Percentiles rank a stretch among this genome's conserved stretches.
Evolutionary conservation across 257 asterid species (phyloP).

Genomic region (Solanum microdontum): DNA sequence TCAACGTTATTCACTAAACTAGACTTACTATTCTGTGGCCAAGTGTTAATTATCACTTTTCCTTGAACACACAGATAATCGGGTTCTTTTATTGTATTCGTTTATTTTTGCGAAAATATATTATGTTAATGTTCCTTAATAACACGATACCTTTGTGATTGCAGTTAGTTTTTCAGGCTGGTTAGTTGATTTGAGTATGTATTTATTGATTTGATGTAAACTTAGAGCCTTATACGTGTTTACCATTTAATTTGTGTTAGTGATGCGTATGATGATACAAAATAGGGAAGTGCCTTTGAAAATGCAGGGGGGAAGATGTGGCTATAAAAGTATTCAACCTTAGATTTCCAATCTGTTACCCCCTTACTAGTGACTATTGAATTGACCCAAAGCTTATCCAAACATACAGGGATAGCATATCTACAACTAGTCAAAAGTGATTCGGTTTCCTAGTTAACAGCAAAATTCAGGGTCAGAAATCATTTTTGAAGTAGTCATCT

Average conservation of each 20-base stretch:
- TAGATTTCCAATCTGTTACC: not conserved
- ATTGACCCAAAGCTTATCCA: conserved; percentile 44
- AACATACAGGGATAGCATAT: not conserved
- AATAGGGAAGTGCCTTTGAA: not conserved
- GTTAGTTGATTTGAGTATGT: not conserved
- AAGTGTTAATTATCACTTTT: not conserved
- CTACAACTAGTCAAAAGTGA: conserved; percentile 4
- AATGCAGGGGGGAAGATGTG: not conserved
- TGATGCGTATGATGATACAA: not conserved
- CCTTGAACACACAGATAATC: not conserved
- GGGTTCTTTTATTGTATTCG: not conserved
- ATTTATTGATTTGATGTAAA: not conserved
- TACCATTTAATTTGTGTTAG: not conserved
- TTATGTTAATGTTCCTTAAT: not conserved
- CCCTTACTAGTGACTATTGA: not conserved
- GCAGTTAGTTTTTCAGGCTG: not conserved
- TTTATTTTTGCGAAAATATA: not conserved
- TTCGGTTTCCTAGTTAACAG: conserved; percentile 43
- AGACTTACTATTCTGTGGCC: not conserved
- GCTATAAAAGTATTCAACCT: not conserved
- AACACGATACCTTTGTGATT: not conserved
- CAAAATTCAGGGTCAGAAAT: conserved; percentile 4
- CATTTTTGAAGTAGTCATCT: not conserved
- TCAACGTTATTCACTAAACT: not conserved
- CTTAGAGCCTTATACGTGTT: not conserved